Base-by-base conservation (phyloP, 805 yeast species). In the Saccharomycopsis javanensis region DNA sequence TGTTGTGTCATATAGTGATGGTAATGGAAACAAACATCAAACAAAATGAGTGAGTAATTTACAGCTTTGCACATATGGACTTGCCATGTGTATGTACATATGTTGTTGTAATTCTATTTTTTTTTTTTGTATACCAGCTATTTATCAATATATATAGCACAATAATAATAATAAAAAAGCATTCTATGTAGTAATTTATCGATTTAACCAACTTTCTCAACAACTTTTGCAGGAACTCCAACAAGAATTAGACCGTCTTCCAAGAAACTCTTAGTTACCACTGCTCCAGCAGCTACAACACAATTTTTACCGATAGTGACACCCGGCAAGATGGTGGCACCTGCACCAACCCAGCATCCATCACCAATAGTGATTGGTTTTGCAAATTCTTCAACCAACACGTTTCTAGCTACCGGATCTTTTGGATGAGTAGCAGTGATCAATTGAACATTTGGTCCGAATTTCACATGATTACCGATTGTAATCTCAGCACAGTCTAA, bases 311-410 rank as follows among this genome's bases (percentile, higher is more conserved):
- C 91, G 50, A 85, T 74, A 1, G 77, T 79, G 10, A 82, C 83
- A 7, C 90, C 91, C 1, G 87, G 86, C 54, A 84, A 67, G 7
- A 86, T 74, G 1, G 72, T 70, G 15, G 71, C 80, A 45, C 74
- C 73, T 1, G 82, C 73, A 15, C 87, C 88, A 45, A 85, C 70
- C 92, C 91, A 85, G 7, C 82, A 86, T 60, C 79, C 77, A 65
- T 81, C 75, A 2, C 85, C 88, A 35, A 86, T 80, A 2, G 66
- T 71, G 31, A 86, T 76, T 5, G 86, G 84, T 37, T 68, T 64
- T 0, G 85, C 83, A 62, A 70, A 78, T 65, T 85, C 91, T 2
- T 70, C 69, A 1, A 66, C 64, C 0, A 57, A 34, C 45, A 57
- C 62, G n/a, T 60, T 60, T 58, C 86, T 70, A 55, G 67, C 68